A percentile compares a stretch with the other conserved stretches of the same genome.
These are phyloP conservation scores for Apiotrichum domesticum DNA, from an alignment of 1,284 basidiomycete species.

Conservation along the genomic window DNA sequence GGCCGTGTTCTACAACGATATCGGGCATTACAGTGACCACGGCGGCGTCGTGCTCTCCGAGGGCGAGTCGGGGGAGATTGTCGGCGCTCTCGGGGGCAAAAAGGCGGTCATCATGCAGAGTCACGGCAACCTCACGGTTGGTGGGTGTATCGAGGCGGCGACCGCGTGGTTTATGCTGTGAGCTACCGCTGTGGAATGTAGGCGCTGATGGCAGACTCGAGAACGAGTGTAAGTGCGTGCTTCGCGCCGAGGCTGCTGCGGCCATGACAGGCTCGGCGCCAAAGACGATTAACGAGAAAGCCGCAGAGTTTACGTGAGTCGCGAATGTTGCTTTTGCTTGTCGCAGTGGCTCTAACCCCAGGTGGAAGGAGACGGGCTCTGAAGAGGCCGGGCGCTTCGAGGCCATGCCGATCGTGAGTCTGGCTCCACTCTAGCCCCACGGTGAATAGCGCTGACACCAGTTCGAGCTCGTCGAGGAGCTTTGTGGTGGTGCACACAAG, in stretches of 20 bases:
- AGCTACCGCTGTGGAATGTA: neutral
- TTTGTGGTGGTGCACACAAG: slow-evolving; percentile 19
- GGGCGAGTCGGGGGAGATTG: slow-evolving; percentile 57
- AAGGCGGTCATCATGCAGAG: slow-evolving; percentile 52
- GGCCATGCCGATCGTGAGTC: slow-evolving; percentile 23
- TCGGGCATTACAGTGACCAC: slow-evolving; percentile 45
- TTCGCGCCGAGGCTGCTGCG: slow-evolving; percentile 23
- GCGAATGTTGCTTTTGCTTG: too few species aligned
- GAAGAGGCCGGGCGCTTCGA: slow-evolving; percentile 30
- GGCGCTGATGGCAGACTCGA: slow-evolving; percentile 18
- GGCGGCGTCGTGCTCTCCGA: slow-evolving; percentile 59
- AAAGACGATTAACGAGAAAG: slow-evolving; percentile 14
- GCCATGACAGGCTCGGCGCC: slow-evolving; percentile 21
- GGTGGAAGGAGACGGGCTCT: slow-evolving; percentile 23
- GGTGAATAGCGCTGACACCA: slow-evolving; percentile 2
- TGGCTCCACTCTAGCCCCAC: neutral
- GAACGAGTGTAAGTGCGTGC: slow-evolving; percentile 25
- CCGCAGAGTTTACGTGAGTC: slow-evolving; percentile 26
- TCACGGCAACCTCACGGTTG: slow-evolving; percentile 56
- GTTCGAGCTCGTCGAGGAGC: slow-evolving; percentile 32
- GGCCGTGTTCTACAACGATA: slow-evolving; percentile 24
- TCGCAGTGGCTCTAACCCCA: neutral
- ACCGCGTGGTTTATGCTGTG: slow-evolving; percentile 28
- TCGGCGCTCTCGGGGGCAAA: slow-evolving; percentile 51
- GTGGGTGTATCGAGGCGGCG: slow-evolving; percentile 28